Percentiles rank a stretch among this genome's conserved stretches.
Conservation (phyloP, 768 basidiomycete genomes). For the Boletus rubroflammeus region DNA sequence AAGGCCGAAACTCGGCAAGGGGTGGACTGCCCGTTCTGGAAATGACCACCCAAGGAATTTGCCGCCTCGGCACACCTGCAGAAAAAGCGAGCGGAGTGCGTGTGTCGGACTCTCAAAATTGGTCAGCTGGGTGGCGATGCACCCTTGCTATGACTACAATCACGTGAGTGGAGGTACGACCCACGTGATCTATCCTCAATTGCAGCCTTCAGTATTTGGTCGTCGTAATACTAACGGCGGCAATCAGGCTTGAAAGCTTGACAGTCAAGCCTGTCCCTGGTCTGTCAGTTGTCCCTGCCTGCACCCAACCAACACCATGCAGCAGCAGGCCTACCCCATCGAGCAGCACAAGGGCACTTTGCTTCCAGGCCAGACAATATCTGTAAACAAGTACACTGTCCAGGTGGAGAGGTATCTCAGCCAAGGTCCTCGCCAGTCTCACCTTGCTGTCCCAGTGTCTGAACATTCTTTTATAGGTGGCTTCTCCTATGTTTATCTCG, state of each 20-base stretch:
- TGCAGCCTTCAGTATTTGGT: not conserved
- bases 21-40: too few species aligned
- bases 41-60: too few species aligned
- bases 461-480: slow-evolving; percentile 58
- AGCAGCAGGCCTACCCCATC: slow-evolving; percentile 42
- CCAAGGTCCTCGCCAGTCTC: slow-evolving; percentile 59
- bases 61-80: too few species aligned
- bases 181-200: slow-evolving; percentile 16
- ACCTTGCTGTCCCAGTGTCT: slow-evolving; percentile 7
- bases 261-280: slow-evolving; percentile 2
- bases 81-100: too few species aligned
- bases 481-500: slow-evolving; percentile 97
- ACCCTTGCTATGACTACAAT: too few species aligned
- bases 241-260: not conserved
- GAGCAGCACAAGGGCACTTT: slow-evolving; percentile 63
- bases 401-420: slow-evolving; percentile 93
- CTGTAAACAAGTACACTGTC: slow-evolving; percentile 86
- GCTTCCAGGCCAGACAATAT: slow-evolving; percentile 79
- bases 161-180: slow-evolving; percentile 3
- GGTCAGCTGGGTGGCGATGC: too few species aligned
- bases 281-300: slow-evolving; percentile 4
- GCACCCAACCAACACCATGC: slow-evolving; percentile 23
- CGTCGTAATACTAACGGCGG: not conserved
- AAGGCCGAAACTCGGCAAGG: too few species aligned
- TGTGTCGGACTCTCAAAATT: too few species aligned